Base-by-base conservation (phyloP, 208 protist genomes). In the Wallacemonas collosoma region DNA sequence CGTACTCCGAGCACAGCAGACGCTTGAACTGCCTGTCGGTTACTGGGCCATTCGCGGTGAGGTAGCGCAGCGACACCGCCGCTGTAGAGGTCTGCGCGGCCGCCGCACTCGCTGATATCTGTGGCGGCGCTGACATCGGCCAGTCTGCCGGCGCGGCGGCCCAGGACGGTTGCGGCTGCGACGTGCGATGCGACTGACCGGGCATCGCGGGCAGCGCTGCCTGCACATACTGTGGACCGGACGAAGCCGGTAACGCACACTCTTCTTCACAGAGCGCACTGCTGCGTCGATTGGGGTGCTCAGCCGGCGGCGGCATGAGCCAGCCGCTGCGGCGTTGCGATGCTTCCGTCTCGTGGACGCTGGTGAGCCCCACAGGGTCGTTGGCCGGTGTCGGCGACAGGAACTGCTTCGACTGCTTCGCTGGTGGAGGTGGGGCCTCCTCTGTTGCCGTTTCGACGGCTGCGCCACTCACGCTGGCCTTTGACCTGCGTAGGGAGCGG, bases 1-100 rank as follows among this genome's bases (percentile, higher is more conserved):
- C 65, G 69, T 88, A 92, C 64, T 84, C 82, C 11, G 75, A 75
- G 73, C 89, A 86, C 56, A 95, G 72, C 36, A 95, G 77, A 12
- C 56, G 76, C 68, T 95, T 90, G 76, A 93, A 95, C 68, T 91
- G 83, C 51, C 50, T 38, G 60, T 73, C 75, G 36, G 81, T 58
- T 2, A 85, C 12, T 38, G 80, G 76, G 40, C 73, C 71, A 1
- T 69, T 69, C 7, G 76, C 72, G 5, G 73, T 69, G 17, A 82
- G 11, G 61, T 79, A 86, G 69, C 76, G 75, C 41, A 74, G 48
- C 6, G 62, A 56, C 40, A 63, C 6, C 7, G 60, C 60, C 3
- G 60, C 60, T 4, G 60, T 50, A 3, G 60, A 65, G 60, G 36
- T 68, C 47, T 73, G 61, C 48, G 70, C 66, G 67, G 71, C 76